Conservation (phyloP, 1,284 basidiomycete genomes). For the Peniophora sp. region DNA sequence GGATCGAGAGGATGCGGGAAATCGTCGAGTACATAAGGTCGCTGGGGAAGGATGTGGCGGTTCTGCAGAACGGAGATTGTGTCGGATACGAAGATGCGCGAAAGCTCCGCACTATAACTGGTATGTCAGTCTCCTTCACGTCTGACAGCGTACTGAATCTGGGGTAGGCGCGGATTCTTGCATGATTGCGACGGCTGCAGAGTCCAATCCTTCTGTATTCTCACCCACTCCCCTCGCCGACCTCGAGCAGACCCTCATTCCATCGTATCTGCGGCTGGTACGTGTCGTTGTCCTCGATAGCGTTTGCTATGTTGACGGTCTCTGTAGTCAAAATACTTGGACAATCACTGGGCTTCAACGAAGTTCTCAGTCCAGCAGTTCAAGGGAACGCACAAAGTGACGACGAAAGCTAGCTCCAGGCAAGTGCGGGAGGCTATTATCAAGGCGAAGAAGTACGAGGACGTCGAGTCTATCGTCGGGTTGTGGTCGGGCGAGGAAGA, state of each 20-base stretch:
- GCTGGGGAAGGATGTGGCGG: conserved; percentile 68
- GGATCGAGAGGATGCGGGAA: conserved; percentile 74
- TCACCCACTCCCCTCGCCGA: conserved; percentile 59
- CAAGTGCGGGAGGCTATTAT: conserved; percentile 46
- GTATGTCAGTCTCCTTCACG: conserved; percentile 26
- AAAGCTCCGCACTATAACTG: conserved; percentile 67
- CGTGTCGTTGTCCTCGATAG: conserved; percentile 17
- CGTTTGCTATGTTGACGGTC: neutral
- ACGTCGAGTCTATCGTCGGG: conserved; percentile 45
- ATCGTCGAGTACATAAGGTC: conserved; percentile 76
- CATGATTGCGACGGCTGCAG: conserved; percentile 95
- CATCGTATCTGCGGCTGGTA: conserved; percentile 73
- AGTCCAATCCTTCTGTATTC: conserved; percentile 90
- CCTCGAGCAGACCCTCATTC: conserved; percentile 65
- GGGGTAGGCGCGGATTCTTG: conserved; percentile 75
- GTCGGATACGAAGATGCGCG: conserved; percentile 73
- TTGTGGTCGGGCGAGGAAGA: conserved; percentile 57
- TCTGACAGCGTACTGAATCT: conserved; percentile 1
- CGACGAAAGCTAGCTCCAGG: conserved; percentile 54
- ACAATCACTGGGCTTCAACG: conserved; percentile 80
- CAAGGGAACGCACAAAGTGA: conserved; percentile 48
- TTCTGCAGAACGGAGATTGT: conserved; percentile 95
- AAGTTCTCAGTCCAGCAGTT: conserved; percentile 88
- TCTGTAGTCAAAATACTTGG: conserved; percentile 53
- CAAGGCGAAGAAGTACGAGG: conserved; percentile 61